phyloP scores from a whole-genome alignment of 306 rosid genomes.

The Rosa chinensis region DNA sequence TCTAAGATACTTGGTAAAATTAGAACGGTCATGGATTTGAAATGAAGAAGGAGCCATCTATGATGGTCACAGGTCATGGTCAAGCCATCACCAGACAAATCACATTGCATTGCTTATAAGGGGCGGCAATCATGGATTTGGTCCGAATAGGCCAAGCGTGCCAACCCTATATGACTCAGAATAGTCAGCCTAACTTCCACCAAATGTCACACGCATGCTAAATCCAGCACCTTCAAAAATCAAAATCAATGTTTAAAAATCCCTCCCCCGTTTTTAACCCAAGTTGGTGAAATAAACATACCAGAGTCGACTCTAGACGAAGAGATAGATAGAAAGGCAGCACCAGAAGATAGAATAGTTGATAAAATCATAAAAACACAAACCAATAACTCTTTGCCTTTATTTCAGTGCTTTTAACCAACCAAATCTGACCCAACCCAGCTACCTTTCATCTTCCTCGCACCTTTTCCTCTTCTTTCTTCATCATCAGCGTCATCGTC shows the following conservation, averaged over 20 bases:
- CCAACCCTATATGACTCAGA: conserved; percentile 23
- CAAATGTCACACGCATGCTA: conserved; percentile 38
- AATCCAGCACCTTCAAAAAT: neutral
- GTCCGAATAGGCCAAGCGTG: conserved; percentile 21
- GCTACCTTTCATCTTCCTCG: conserved; percentile 20
- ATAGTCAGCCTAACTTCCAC: conserved; percentile 50
- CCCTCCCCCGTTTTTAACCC: neutral
- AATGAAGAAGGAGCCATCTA: neutral
- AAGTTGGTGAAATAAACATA: conserved; percentile 8
- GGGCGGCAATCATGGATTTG: neutral
- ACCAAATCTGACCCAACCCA: conserved; percentile 42
- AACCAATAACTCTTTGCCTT: conserved; percentile 42
- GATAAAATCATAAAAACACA: conserved; percentile 35
- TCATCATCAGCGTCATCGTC: neutral
- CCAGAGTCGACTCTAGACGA: neutral
- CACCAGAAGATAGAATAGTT: neutral
- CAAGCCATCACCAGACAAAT: conserved; percentile 3
- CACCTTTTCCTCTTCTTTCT: neutral
- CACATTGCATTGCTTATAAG: neutral
- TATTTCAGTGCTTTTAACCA: conserved; percentile 40
- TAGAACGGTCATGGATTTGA: neutral
- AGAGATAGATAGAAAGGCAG: conserved; percentile 3
- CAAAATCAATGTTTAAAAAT: neutral
- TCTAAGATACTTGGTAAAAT: neutral
- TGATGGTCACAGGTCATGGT: neutral